A percentile compares a stretch with the other conserved stretches of the same genome.
phyloP scores from a whole-genome alignment of 345 rosid species.

The Erysimum cheiranthoides region DNA sequence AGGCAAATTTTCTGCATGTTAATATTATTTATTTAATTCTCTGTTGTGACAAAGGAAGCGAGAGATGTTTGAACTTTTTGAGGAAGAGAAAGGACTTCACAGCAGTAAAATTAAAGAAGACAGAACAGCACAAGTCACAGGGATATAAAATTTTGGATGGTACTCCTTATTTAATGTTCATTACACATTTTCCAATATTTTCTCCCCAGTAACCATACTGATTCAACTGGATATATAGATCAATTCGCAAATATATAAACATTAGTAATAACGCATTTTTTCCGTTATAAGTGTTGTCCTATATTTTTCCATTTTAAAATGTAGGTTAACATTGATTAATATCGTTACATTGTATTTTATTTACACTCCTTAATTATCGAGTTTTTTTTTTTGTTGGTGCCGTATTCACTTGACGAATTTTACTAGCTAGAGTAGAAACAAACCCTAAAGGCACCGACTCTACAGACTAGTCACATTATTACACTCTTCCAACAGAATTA shows the following conservation, averaged over 20 bases:
- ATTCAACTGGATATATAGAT: conserved; percentile 21
- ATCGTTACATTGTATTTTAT: neutral
- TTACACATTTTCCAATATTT: conserved; percentile 47
- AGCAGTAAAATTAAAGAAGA: conserved; percentile 43
- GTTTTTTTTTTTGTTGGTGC: neutral
- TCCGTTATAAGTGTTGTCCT: conserved; percentile 16
- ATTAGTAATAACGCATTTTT: neutral
- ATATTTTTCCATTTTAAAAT: neutral
- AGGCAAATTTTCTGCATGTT: conserved; percentile 4
- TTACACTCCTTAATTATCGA: neutral
- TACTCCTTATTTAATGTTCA: conserved; percentile 43
- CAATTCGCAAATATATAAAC: conserved; percentile 17
- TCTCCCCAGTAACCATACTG: conserved; percentile 36
- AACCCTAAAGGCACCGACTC: conserved; percentile 1
- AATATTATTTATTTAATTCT: neutral
- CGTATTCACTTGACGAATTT: neutral
- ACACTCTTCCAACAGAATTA: neutral
- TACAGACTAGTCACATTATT: neutral
- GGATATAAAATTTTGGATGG: conserved; percentile 13
- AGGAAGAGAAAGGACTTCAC: conserved; percentile 44
- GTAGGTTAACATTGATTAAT: conserved; percentile 2
- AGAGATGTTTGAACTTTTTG: conserved; percentile 46
- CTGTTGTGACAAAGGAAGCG: conserved; percentile 39
- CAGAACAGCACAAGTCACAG: conserved; percentile 42
- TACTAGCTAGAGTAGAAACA: conserved; percentile 10